Evolutionary conservation across 2,329 filamentous ascomycete genomes (phyloP), one percentile per base, ranked within the genome.

Genomic region (Colletotrichum agaves): DNA sequence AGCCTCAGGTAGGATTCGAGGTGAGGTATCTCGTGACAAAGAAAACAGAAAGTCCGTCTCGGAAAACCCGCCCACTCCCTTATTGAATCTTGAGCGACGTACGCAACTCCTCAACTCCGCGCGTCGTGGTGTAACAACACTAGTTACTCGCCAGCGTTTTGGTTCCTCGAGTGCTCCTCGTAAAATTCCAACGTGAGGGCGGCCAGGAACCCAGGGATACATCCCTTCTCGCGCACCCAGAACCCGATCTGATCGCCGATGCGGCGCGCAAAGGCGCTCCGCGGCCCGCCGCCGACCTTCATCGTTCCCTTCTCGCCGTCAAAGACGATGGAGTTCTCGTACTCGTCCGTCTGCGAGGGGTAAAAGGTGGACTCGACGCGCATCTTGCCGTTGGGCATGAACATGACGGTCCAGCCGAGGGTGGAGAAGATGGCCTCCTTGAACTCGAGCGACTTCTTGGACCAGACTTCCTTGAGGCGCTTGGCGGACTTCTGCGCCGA

Each of bases 381-480:
- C 80, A 98, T 97, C 74, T 97, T 95, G 46, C 96, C 96, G 77
- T 97, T 97, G n/a, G 94, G 94, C 77, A 98, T 91, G 77, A 99
- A 98, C 35, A 96, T 94, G 12, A 98, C 89, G 60, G 95, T 95
- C 91, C 94, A 99, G 0, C 96, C 96, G 0, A 99, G 86, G 0
- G 97, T 91, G 19, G 90, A 93, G 70, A 94, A 94, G 66, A 99
- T 94, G 35, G 94, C 93, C 80, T 98, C 94, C 56, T 97, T 93
- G 82, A 99, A 98, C 80, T 99, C 96, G 73, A 92, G 89, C 1
- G 92, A 94, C 78, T 98, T 99, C 72, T 91, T 88, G 0, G 88
- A 88, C 92, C 93, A 99, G 64, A 98, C 96, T 75, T 98, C 92
- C 73, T 97, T 97, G 12, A 98, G 88, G 2, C 96, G 92, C 21